These are phyloP conservation scores for Edaphochlamys debaryana DNA, from an alignment of 139 green algal genomes.

Conservation along the genomic window DNA sequence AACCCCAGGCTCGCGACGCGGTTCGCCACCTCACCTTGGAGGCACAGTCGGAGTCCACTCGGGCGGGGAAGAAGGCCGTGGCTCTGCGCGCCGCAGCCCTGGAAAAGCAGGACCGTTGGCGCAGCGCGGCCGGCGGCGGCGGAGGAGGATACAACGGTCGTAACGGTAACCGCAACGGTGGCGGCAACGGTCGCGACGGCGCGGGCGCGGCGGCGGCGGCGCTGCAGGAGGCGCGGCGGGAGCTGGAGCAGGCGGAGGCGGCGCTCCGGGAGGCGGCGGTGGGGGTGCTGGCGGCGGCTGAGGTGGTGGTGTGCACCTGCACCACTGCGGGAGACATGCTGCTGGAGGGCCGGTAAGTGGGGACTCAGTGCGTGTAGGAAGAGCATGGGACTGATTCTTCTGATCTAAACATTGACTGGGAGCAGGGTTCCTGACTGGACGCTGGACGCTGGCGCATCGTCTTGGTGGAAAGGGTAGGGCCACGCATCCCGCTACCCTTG, in stretches of 20 bases:
- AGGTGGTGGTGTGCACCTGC: slow-evolving; percentile 64
- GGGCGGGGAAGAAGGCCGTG: slow-evolving; percentile 52
- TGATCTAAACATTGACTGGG: too few species aligned
- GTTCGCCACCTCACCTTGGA: slow-evolving; percentile 72
- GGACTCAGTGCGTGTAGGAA: too few species aligned
- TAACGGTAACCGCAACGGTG: too few species aligned
- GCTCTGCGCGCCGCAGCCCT: slow-evolving; percentile 36
- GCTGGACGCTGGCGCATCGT: too few species aligned
- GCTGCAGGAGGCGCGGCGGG: background rate
- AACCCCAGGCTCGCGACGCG: slow-evolving; percentile 58
- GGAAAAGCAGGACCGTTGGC: slow-evolving; percentile 22
- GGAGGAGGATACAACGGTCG: too few species aligned
- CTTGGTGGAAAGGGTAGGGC: too few species aligned
- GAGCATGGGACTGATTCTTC: too few species aligned
- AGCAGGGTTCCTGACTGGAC: too few species aligned
- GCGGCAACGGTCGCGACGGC: too few species aligned
- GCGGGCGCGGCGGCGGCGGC: slow-evolving; percentile 10
- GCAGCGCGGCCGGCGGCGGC: too few species aligned
- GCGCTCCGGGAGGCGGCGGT: slow-evolving; percentile 42
- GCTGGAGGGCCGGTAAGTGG: slow-evolving; percentile 11
- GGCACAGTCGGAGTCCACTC: slow-evolving; percentile 60
- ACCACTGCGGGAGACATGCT: slow-evolving; percentile 59
- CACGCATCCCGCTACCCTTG: too few species aligned
- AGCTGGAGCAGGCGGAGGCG: slow-evolving; percentile 47
- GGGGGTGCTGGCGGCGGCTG: slow-evolving; percentile 51